These are phyloP conservation scores for Phragmites australis DNA, from an alignment of 176 grass and related monocot genomes.

Conservation along the genomic window DNA sequence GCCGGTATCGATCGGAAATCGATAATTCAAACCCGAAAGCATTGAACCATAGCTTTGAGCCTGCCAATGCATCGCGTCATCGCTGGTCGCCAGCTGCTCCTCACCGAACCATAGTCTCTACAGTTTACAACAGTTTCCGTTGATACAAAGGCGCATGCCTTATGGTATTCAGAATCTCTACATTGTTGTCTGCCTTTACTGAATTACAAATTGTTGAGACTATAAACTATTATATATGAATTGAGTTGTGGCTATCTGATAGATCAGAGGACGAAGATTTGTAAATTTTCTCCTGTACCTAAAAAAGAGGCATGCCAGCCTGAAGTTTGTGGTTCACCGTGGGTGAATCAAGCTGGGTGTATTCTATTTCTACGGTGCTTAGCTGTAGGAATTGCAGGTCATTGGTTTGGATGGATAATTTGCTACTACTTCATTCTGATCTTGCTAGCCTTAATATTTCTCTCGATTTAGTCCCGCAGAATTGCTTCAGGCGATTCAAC, in stretches of 20 bases:
- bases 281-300: neutral
- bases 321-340: neutral
- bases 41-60: too few species aligned
- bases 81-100: too few species aligned
- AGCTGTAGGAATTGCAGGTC: conserved; percentile 14
- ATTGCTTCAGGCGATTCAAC: neutral
- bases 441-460: neutral
- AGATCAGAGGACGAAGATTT: neutral
- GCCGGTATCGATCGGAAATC: too few species aligned
- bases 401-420: neutral
- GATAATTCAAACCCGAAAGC: too few species aligned
- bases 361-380: neutral
- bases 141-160: too few species aligned
- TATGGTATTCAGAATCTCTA: too few species aligned
- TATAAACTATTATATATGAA: neutral
- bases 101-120: too few species aligned
- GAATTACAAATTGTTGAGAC: neutral
- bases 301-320: neutral
- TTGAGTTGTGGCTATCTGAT: neutral
- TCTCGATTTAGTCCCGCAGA: neutral
- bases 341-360: neutral
- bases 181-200: neutral
- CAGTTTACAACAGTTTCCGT: too few species aligned
- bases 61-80: too few species aligned
- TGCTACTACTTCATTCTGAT: neutral